phyloP scores from a whole-genome alignment of 257 asterid species.

The Ilex aquifolium region DNA sequence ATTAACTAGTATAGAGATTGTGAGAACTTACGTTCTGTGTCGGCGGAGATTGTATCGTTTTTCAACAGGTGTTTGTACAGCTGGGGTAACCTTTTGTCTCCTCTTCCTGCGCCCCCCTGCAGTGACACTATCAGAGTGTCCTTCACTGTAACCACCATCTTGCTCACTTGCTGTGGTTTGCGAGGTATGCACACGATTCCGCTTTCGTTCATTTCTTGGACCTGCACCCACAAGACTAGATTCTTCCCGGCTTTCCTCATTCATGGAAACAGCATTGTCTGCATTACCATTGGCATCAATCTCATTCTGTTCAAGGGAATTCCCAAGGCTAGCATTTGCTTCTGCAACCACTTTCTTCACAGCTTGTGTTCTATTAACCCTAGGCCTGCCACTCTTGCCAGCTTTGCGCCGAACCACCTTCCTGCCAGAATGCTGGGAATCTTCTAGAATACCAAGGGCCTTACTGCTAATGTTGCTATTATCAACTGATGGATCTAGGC shows the following conservation, averaged over 20 bases:
- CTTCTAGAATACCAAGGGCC: constrained; percentile 19
- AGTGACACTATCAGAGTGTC: constrained; percentile 52
- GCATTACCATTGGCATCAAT: constrained; percentile 38
- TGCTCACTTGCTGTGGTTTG: constrained; percentile 51
- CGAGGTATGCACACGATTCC: constrained; percentile 38
- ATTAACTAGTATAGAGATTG: too few species aligned
- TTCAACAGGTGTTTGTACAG: constrained; percentile 46
- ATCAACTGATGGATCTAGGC: constrained; percentile 41
- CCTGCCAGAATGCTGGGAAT: constrained; percentile 37
- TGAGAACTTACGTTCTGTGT: constrained; percentile 45
- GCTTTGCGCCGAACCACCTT: constrained; percentile 30
- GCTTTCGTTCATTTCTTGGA: constrained; percentile 50
- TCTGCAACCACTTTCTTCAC: constrained; percentile 32
- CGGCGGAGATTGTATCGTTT: constrained; percentile 86
- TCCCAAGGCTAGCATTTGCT: constrained; percentile 17
- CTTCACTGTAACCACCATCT: constrained; percentile 50
- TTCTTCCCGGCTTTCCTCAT: constrained; percentile 52
- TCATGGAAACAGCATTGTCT: constrained; percentile 26
- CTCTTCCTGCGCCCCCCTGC: constrained; percentile 63
- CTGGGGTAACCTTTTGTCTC: constrained; percentile 49
- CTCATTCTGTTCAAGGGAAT: constrained; percentile 10
- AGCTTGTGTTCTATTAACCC: constrained; percentile 30
- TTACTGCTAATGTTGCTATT: constrained; percentile 18
- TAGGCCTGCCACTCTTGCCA: constrained; percentile 32
- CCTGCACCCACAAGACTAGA: constrained; percentile 35